Conservation (phyloP, 2,329 filamentous ascomycete species). For the Metarhizium brunneum region DNA sequence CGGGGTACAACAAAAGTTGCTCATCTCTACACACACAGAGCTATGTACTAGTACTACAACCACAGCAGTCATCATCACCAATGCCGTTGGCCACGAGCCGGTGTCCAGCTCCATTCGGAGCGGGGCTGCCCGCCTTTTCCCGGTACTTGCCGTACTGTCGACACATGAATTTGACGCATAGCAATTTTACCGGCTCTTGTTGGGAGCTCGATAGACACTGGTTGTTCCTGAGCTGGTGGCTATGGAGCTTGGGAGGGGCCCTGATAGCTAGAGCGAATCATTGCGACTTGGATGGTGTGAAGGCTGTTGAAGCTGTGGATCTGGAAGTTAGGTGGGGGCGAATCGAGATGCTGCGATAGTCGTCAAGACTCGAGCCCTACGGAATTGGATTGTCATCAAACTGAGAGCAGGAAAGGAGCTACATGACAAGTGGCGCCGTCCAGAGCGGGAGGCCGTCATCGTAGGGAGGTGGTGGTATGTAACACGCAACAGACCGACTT, state of each 20-base stretch:
- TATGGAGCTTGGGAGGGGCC: background rate
- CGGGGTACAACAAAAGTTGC: background rate
- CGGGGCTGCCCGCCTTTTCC: background rate
- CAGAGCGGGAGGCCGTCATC: too few relatives aligned
- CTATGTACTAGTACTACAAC: background rate
- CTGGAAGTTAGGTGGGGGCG: background rate
- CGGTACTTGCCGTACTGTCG: background rate
- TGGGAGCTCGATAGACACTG: background rate
- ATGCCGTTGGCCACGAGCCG: background rate
- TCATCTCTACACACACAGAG: background rate
- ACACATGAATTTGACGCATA: background rate
- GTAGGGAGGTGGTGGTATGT: too few relatives aligned
- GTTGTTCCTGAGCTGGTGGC: background rate
- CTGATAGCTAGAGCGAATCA: background rate
- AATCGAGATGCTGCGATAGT: background rate
- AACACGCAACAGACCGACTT: too few relatives aligned
- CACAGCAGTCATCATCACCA: background rate
- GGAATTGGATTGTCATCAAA: background rate
- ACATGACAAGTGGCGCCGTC: too few relatives aligned
- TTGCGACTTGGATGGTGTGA: background rate
- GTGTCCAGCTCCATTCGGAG: too few relatives aligned
- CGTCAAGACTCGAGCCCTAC: background rate
- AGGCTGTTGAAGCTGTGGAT: background rate
- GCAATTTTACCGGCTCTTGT: too few relatives aligned
- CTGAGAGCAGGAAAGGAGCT: too few relatives aligned